Evolutionary conservation across 306 rosid species (phyloP).

Genomic region (Lagenaria siceraria): DNA sequence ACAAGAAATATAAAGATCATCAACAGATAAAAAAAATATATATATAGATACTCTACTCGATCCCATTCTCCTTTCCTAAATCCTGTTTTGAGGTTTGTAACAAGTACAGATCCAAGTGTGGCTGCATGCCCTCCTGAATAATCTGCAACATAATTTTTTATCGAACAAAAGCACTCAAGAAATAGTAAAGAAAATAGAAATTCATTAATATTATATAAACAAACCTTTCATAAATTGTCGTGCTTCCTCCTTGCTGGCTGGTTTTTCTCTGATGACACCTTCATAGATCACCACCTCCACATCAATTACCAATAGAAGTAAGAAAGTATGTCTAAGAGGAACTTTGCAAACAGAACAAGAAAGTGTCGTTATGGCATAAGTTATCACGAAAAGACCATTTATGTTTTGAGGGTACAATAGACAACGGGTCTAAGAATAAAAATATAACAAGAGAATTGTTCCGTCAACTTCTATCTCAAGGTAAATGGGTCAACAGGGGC

Average conservation of each 20-base stretch:
- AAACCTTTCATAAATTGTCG: conserved; percentile 74
- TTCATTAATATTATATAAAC: neutral
- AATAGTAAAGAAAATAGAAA: neutral
- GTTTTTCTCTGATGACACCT: conserved; percentile 87
- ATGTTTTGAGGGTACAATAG: conserved; percentile 31
- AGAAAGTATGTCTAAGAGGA: conserved; percentile 20
- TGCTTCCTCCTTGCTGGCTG: conserved; percentile 86
- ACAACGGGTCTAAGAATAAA: neutral
- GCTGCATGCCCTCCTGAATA: conserved; percentile 80
- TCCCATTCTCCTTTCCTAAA: conserved; percentile 82
- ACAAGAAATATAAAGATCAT: neutral
- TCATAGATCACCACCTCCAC: conserved; percentile 98
- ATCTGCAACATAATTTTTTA: conserved; percentile 29
- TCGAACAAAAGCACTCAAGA: neutral
- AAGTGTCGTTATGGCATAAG: conserved; percentile 12
- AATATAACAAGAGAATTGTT: neutral
- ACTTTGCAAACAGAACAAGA: conserved; percentile 1
- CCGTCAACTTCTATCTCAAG: neutral
- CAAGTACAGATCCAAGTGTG: conserved; percentile 78
- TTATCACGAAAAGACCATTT: conserved; percentile 49
- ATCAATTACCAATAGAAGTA: conserved; percentile 38
- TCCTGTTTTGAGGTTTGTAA: conserved; percentile 85
- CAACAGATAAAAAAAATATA: neutral
- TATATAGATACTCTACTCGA: conserved; percentile 49
- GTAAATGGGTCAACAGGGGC: neutral